Evolutionary conservation across 495 filamentous ascomycete species (phyloP).

Genomic region (Wilcoxina mikolae): DNA sequence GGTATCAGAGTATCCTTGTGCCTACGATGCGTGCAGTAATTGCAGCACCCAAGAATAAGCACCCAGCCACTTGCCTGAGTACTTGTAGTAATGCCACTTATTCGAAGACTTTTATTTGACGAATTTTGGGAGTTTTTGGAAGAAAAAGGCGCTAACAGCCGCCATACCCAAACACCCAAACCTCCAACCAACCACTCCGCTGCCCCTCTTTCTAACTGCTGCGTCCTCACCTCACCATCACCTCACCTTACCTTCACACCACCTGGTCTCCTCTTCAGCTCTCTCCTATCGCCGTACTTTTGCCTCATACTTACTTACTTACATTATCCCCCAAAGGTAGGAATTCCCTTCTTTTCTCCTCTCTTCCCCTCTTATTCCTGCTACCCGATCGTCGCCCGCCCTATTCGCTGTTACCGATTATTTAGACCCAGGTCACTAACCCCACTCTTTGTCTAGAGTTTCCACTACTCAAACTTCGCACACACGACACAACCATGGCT

Average conservation of each 20-base stretch:
- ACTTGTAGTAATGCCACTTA: too few species aligned
- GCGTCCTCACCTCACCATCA: slow-evolving; percentile 10
- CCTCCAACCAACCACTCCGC: neutral
- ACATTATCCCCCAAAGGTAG: too few species aligned
- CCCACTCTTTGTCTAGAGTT: slow-evolving; percentile 8
- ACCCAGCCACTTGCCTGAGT: too few species aligned
- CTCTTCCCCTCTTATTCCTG: slow-evolving; percentile 17
- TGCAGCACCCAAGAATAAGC: too few species aligned
- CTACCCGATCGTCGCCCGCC: slow-evolving; percentile 21
- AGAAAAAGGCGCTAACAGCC: neutral
- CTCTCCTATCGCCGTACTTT: too few species aligned
- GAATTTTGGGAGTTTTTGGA: too few species aligned
- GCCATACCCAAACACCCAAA: neutral
- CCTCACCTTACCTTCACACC: too few species aligned
- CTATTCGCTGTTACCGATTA: slow-evolving; percentile 19
- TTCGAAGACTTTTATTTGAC: too few species aligned
- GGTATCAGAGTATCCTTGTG: too few species aligned
- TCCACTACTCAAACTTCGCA: slow-evolving; percentile 6
- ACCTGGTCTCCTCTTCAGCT: too few species aligned
- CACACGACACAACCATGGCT: slow-evolving; percentile 55
- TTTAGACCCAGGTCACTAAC: slow-evolving; percentile 13
- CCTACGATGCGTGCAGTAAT: too few species aligned
- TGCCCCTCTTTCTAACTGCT: neutral
- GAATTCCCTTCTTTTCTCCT: slow-evolving; percentile 27
- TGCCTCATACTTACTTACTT: too few species aligned